phyloP scores from a whole-genome alignment of 805 yeast species.

The Ogataea henricii region DNA sequence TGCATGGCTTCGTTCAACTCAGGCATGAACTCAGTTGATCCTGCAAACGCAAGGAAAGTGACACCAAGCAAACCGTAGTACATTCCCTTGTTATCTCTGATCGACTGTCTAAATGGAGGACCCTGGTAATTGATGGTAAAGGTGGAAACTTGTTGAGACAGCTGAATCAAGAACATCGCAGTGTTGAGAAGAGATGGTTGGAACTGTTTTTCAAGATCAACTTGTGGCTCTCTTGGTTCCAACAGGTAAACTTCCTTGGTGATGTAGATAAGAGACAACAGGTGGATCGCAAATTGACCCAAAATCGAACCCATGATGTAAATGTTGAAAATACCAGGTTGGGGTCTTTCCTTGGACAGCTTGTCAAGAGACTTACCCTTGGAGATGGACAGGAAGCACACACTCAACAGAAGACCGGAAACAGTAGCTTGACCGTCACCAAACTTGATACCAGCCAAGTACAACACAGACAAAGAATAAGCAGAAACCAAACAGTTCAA shows the following conservation, averaged over 20 bases:
- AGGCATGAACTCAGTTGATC: conserved; percentile 93
- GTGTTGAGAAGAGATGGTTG: conserved; percentile 90
- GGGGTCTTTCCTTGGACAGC: conserved; percentile 92
- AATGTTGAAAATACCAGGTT: conserved; percentile 91
- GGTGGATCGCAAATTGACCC: conserved; percentile 95
- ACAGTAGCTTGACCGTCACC: conserved; percentile 98
- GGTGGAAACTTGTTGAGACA: conserved; percentile 96
- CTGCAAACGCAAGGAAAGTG: conserved; percentile 81
- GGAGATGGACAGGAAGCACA: conserved; percentile 93
- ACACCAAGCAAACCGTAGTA: conserved; percentile 93
- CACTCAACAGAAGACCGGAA: conserved; percentile 88
- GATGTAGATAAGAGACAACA: conserved; percentile 77
- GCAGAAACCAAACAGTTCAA: conserved; percentile 96
- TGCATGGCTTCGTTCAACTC: conserved; percentile 91
- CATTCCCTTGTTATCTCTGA: conserved; percentile 93
- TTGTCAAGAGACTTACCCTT: conserved; percentile 90
- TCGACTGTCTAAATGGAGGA: conserved; percentile 90
- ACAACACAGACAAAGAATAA: conserved; percentile 89
- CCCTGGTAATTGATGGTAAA: conserved; percentile 98
- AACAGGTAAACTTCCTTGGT: conserved; percentile 78
- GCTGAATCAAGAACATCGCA: conserved; percentile 90
- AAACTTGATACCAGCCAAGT: conserved; percentile 95
- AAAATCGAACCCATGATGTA: conserved; percentile 98
- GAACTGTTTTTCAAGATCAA: conserved; percentile 88
- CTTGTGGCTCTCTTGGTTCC: conserved; percentile 90